Evolutionary conservation across 768 basidiomycete species (phyloP), one percentile per base, ranked within the genome.

Genomic region (Pluteus cervinus): DNA sequence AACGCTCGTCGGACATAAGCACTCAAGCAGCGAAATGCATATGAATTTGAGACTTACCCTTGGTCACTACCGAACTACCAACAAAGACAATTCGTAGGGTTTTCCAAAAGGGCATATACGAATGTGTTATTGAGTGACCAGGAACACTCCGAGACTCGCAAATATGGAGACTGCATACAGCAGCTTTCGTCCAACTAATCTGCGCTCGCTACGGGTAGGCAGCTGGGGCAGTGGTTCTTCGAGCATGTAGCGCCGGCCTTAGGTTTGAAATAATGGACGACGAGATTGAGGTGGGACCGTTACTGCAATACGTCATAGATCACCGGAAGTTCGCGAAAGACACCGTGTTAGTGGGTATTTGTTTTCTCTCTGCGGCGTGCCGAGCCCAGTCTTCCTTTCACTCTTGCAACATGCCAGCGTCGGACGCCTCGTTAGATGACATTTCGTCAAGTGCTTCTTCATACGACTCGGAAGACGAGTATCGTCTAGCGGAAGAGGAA

Each of bases 41-140:
- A 21, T 12, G 14, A 5, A 3, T 11, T 23, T 14, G 6, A 29
- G 20, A 48, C 59, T 36, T 51, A 86, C 86, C 86, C 86, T 70
- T 89, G 86, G 61, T 87, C 85, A 72, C 87, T 87, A 39, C 86
- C 85, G 56, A 86, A 86, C 83, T 86, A 42, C 35, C 32, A 29
- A 40, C 22, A 29, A 17, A 25, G 24, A 11, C 22, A 37, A 18
- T 38, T 42, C 36, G 30, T 14, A n/a, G n/a, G n/a, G 17, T 9
- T 4, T 33, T 24, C 21, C 28, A 28, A 36, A 36, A 34, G 31
- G 32, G 49, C n/a, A 33, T n/a, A n/a, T n/a, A n/a, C n/a, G 24
- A 32, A 24, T 17, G 38, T 6, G 12, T 36, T 24, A 11, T 33
- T 7, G 9, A 67, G 82, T 54, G 45, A 90, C 86, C 47, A 90